phyloP scores from a whole-genome alignment of 805 yeast species.

The Saccharomycopsis babjevae region DNA sequence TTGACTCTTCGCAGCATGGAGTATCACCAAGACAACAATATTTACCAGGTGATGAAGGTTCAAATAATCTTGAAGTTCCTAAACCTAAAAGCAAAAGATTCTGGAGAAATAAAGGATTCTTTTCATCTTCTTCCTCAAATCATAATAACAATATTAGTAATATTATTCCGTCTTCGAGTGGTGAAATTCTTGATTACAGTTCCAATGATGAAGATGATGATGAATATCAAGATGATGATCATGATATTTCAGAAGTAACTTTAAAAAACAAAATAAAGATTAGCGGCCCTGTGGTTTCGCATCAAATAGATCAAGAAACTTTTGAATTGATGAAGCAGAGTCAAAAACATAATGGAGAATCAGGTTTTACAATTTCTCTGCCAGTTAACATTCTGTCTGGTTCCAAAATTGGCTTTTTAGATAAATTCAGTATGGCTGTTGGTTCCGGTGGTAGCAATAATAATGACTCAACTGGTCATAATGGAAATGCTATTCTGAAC shows the following conservation, averaged over 20 bases:
- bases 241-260: not conserved
- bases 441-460: slow-evolving; percentile 19
- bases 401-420: slow-evolving; percentile 12
- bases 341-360: not conserved
- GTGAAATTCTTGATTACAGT: slow-evolving; percentile 9
- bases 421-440: slow-evolving; percentile 15
- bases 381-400: not conserved
- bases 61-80: not conserved
- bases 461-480: not conserved
- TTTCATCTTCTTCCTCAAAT: not conserved
- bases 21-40: not conserved
- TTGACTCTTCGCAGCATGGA: not conserved
- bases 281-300: slow-evolving; percentile 14
- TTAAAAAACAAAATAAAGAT: slow-evolving; percentile 15
- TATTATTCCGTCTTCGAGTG: not conserved
- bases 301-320: slow-evolving; percentile 15
- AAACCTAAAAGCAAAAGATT: slow-evolving; percentile 24
- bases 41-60: not conserved
- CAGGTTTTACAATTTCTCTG: not conserved
- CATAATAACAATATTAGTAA: not conserved
- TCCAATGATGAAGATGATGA: slow-evolving; percentile 11
- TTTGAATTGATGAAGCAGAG: slow-evolving; percentile 14
- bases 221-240: not conserved
- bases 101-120: slow-evolving; percentile 24
- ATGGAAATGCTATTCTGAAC: not conserved